Evolutionary conservation across 2,329 filamentous ascomycete genomes (phyloP).

Genomic region (Aureobasidium pullulans): DNA sequence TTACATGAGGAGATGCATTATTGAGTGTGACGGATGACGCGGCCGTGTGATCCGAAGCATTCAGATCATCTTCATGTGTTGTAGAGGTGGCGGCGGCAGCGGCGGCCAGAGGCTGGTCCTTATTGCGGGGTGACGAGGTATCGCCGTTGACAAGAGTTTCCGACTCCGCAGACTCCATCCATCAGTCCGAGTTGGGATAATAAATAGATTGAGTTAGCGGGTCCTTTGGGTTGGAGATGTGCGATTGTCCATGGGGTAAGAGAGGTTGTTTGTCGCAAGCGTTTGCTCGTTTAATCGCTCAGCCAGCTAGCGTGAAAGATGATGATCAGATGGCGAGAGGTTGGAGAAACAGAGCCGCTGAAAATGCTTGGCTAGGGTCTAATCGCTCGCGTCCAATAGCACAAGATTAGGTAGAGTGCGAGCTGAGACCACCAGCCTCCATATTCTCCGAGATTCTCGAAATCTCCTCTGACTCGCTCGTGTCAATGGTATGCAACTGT

Average conservation of each 20-base stretch:
- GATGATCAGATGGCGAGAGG: conserved; percentile 1
- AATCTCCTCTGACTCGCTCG: conserved; percentile 8
- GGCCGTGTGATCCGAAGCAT: conserved; percentile 3
- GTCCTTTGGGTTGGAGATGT: neutral
- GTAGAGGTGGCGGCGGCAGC: conserved; percentile 9
- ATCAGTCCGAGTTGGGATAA: neutral
- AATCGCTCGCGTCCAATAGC: neutral
- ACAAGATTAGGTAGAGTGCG: neutral
- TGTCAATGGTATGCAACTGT: neutral
- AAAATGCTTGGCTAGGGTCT: neutral
- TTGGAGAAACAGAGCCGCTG: conserved; percentile 8
- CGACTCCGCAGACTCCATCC: conserved; percentile 15
- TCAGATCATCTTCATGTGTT: neutral
- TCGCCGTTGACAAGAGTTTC: conserved; percentile 14
- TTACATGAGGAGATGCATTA: neutral
- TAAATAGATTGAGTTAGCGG: neutral
- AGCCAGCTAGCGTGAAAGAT: neutral
- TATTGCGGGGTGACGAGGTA: conserved; percentile 12
- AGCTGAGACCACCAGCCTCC: neutral
- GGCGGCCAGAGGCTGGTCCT: conserved; percentile 8
- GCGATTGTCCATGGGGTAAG: conserved; percentile 25
- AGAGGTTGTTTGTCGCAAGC: neutral
- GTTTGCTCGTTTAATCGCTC: conserved; percentile 2
- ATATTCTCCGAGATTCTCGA: conserved; percentile 4
- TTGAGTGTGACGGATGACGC: neutral